phyloP scores from a whole-genome alignment of 2,329 filamentous ascomycete species.

The Geoglossum cookeanum region DNA sequence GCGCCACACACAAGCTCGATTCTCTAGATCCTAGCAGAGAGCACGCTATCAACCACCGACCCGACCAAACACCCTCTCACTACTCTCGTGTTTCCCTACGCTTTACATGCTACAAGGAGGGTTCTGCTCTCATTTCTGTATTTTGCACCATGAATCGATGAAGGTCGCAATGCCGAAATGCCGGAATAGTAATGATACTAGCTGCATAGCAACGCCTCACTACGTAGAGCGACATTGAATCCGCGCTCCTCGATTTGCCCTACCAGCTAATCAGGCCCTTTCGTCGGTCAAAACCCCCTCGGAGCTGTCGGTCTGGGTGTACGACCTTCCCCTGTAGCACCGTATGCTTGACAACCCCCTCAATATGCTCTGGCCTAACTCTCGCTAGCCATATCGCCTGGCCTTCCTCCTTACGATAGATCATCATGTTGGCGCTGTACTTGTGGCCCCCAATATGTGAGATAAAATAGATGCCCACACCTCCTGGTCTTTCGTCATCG shows the following conservation, averaged over 20 bases:
- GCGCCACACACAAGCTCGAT: no score
- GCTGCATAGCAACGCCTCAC: no score
- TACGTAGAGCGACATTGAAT: neutral
- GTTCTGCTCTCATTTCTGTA: no score
- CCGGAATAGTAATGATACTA: no score
- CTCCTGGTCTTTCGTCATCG: conserved; percentile 73
- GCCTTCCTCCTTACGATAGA: conserved; percentile 54
- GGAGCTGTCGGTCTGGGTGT: conserved; percentile 67
- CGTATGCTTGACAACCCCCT: conserved; percentile 79
- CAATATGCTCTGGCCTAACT: conserved; percentile 71
- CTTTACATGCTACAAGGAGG: no score
- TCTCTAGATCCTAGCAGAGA: no score
- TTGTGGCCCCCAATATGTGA: conserved; percentile 94
- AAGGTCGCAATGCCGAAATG: no score
- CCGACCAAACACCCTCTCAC: no score
- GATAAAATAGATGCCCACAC: conserved; percentile 92
- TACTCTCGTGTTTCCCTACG: no score
- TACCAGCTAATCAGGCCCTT: conserved; percentile 79
- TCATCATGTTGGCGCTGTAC: conserved; percentile 83
- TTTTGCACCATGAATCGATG: no score
- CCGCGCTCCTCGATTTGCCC: conserved; percentile 2
- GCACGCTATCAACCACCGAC: no score
- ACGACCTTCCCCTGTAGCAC: conserved; percentile 85
- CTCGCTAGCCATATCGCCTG: conserved; percentile 90
- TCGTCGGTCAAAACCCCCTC: conserved; percentile 75